These are phyloP conservation scores for Coprinellus micaceus DNA, from an alignment of 768 basidiomycete species.

Conservation along the genomic window DNA sequence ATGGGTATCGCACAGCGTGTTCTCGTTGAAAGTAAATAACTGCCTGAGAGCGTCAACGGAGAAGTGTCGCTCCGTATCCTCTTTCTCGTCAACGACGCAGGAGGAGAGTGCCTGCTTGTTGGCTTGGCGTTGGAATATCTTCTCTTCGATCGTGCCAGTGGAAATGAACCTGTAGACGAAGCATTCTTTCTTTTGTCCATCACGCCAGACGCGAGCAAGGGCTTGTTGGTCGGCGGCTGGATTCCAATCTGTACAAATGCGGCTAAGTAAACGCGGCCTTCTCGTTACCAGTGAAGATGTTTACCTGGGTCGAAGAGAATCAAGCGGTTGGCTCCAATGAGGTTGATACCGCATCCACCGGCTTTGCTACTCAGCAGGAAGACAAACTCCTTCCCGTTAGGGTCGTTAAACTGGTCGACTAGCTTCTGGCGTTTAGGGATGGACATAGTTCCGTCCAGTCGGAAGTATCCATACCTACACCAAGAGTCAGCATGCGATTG, in stretches of 20 bases:
- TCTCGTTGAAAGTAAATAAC: conserved; percentile 86
- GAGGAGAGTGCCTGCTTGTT: conserved; percentile 95
- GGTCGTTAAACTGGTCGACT: conserved; percentile 94
- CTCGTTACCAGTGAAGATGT: conserved; percentile 15
- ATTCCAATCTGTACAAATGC: conserved; percentile 78
- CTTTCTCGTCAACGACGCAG: conserved; percentile 97
- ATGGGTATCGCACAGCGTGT: conserved; percentile 88
- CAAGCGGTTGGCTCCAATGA: conserved; percentile 94
- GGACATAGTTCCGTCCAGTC: conserved; percentile 92
- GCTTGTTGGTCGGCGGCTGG: conserved; percentile 98
- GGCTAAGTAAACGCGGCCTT: background rate
- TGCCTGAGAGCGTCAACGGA: conserved; percentile 84
- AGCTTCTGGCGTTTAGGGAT: conserved; percentile 91
- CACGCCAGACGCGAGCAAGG: conserved; percentile 97
- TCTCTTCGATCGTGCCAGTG: conserved; percentile 97
- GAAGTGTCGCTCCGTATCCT: conserved; percentile 94
- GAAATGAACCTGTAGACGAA: conserved; percentile 99
- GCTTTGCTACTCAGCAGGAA: conserved; percentile 95
- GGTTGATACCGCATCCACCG: conserved; percentile 94
- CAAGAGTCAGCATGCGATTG: too few species aligned
- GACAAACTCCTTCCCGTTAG: conserved; percentile 88
- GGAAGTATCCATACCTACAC: conserved; percentile 79
- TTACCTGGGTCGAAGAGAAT: conserved; percentile 92
- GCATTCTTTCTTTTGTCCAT: conserved; percentile 99
- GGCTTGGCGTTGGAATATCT: conserved; percentile 97